phyloP scores from a whole-genome alignment of 306 rosid species.

The Ceratonia siliqua region DNA sequence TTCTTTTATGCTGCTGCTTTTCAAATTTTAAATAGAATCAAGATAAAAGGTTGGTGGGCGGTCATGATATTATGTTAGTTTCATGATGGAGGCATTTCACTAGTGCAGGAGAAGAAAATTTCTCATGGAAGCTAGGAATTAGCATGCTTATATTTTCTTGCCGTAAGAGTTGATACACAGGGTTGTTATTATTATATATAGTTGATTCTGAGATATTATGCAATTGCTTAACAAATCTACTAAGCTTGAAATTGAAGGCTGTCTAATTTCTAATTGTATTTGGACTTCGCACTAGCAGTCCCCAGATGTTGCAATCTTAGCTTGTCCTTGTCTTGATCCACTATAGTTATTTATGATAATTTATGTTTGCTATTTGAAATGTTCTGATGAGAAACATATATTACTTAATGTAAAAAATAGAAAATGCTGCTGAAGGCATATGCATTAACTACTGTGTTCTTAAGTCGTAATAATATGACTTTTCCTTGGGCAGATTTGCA shows the following conservation, averaged over 20 bases:
- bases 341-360: background rate
- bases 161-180: background rate
- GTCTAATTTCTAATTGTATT: background rate
- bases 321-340: background rate
- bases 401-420: background rate
- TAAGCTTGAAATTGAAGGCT: background rate
- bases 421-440: background rate
- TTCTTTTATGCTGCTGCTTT: no score
- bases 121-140: background rate
- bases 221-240: background rate
- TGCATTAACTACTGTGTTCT: conserved; percentile 2
- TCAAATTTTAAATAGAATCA: no score
- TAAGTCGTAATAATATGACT: conserved; percentile 17
- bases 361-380: background rate
- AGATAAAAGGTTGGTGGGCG: no score
- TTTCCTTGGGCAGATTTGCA: conserved; percentile 50
- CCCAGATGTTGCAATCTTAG: background rate
- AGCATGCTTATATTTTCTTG: background rate
- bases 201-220: background rate
- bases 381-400: background rate
- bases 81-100: conserved; percentile 15
- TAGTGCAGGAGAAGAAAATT: background rate
- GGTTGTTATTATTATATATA: background rate
- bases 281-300: background rate
- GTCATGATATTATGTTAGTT: no score